Base-by-base conservation (phyloP, 2,329 filamentous ascomycete species). In the Paecilomyces variotii region DNA sequence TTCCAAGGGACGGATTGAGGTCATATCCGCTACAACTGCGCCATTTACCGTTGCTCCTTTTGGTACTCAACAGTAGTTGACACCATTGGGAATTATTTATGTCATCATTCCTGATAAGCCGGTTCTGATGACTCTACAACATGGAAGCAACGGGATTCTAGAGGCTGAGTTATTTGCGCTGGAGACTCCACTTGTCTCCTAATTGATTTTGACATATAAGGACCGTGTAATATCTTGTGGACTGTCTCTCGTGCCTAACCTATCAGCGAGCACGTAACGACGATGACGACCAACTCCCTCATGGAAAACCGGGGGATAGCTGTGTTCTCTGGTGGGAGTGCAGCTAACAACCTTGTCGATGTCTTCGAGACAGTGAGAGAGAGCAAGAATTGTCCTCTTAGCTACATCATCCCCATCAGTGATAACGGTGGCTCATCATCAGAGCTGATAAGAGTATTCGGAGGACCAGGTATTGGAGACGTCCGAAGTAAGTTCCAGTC, bases 381-480 rank as follows among this genome's bases (percentile, higher is more conserved):
- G 62, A 86, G 82, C 65, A 89, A 88, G 61, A 76, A 82, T 49
- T 88, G 87, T 68, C 78, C 82, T 2, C 76, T 95, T 50, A 90
- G 85, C 74, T 95, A 96, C 73, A 86, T 97, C 60, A 96, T 97
- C 56, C 93, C 93, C 35, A 96, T 97, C 71, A 94, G 89, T 64
- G 93, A 97, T 76, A 97, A 97, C 74, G 93, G 93, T 54, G 93
- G 93, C 45, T 95, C 90, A 66, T 95, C 91, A 2, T 96, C 90
- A 52, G 93, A 97, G 77, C 79, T 97, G 67, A 96, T 97, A 64
- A 84, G 94, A 35, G 91, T 97, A 35, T 94, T 97, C 75, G 94
- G 93, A 12, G 94, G 94, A 0, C 93, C 93, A 63, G 93, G 93
- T 2, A 81, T 91, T 68, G 89, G 89, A 58, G 89, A 92, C 76